Conservation (phyloP, 1,139 yeast species). For the Geotrichum aggregatum region DNA sequence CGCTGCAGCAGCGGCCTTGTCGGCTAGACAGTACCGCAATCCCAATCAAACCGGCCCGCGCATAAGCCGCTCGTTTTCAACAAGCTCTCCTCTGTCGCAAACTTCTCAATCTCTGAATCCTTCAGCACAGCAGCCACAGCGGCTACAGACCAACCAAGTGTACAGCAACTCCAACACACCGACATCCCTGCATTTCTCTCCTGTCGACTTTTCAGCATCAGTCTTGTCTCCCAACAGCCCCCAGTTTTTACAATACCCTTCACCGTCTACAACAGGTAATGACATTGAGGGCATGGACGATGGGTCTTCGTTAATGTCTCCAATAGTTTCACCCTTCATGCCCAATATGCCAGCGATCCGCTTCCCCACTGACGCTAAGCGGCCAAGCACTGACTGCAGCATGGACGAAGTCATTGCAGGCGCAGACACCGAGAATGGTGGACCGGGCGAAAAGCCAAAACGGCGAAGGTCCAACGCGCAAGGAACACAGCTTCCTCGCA, state of each 20-base stretch:
- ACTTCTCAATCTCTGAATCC: conserved; percentile 9
- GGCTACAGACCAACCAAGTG: not conserved
- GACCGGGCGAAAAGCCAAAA: conserved; percentile 15
- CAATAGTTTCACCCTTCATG: conserved; percentile 21
- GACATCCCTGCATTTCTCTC: conserved; percentile 11
- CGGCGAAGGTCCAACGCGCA: conserved; percentile 19
- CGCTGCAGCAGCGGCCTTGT: conserved; percentile 20
- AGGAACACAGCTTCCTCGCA: conserved; percentile 8
- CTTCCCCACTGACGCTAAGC: conserved; percentile 19
- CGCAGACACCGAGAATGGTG: not conserved
- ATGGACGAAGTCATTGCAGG: conserved; percentile 12
- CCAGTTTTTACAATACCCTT: conserved; percentile 8
- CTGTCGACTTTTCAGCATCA: conserved; percentile 7
- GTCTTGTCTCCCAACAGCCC: conserved; percentile 16
- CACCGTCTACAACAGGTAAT: conserved; percentile 16
- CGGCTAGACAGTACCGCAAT: conserved; percentile 17
- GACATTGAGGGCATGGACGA: conserved; percentile 16
- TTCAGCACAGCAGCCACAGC: not conserved
- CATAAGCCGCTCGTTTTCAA: conserved; percentile 13
- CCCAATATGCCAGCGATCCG: conserved; percentile 17
- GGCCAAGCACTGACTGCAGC: conserved; percentile 14
- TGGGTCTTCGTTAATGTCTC: conserved; percentile 17
- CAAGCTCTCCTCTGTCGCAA: conserved; percentile 11
- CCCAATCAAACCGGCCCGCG: conserved; percentile 12
- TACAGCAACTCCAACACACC: conserved; percentile 12